These are phyloP conservation scores for Ustulina deusta DNA, from an alignment of 2,329 filamentous ascomycete genomes.

Conservation along the genomic window DNA sequence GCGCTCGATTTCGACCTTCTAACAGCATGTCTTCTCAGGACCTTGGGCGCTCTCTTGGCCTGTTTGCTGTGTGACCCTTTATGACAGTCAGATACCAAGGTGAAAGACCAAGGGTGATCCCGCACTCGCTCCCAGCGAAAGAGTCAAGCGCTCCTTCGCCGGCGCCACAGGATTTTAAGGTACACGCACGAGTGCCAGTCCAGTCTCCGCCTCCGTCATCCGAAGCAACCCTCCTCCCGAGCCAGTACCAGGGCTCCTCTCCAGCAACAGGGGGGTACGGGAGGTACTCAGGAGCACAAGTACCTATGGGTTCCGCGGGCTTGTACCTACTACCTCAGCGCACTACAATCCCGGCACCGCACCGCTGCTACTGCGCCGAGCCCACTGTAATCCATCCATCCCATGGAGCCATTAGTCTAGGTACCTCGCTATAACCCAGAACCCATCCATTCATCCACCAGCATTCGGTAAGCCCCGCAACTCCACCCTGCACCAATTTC, in stretches of 20 bases:
- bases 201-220: slow-evolving; percentile 29
- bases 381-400: slow-evolving; percentile 33
- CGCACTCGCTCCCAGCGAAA: slow-evolving; percentile 44
- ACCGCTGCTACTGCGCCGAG: slow-evolving; percentile 25
- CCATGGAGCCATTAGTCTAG: slow-evolving; percentile 30
- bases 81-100: slow-evolving; percentile 11
- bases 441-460: slow-evolving; percentile 23
- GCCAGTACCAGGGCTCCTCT: slow-evolving; percentile 19
- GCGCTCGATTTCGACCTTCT: slow-evolving; percentile 7
- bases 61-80: slow-evolving; percentile 13
- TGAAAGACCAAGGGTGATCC: slow-evolving; percentile 47
- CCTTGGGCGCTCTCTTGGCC: background rate
- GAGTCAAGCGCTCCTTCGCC: slow-evolving; percentile 42
- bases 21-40: slow-evolving; percentile 1
- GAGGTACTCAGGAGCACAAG: slow-evolving; percentile 36
- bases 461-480: slow-evolving; percentile 34
- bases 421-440: slow-evolving; percentile 23
- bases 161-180: slow-evolving; percentile 40
- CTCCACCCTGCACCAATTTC: slow-evolving; percentile 27
- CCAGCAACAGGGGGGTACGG: slow-evolving; percentile 27
- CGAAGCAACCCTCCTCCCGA: slow-evolving; percentile 30
- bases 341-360: slow-evolving; percentile 31
- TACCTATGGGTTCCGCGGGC: slow-evolving; percentile 29
- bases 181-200: slow-evolving; percentile 23
- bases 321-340: slow-evolving; percentile 30